Percentiles rank a stretch among this genome's conserved stretches.
These are phyloP conservation scores for Neoscytalidium dimidiatum DNA, from an alignment of 2,329 filamentous ascomycete genomes.

Conservation along the genomic window DNA sequence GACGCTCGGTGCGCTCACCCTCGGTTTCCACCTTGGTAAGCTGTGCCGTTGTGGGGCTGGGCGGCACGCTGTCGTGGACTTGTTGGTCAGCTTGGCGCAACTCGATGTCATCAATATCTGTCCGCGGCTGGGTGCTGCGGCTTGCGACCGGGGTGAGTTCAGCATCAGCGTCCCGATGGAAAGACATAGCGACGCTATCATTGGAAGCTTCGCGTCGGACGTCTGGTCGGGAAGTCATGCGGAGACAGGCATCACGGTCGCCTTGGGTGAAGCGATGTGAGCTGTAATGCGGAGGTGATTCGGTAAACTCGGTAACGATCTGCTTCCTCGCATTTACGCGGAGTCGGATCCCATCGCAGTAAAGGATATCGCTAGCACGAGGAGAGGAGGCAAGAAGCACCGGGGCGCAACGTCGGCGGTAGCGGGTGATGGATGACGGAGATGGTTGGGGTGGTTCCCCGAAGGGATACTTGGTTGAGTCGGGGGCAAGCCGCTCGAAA, in stretches of 20 bases:
- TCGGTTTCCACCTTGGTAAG: slow-evolving; percentile 18
- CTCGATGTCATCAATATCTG: slow-evolving; percentile 3
- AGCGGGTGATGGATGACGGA: slow-evolving; percentile 43
- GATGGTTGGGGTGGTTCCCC: slow-evolving; percentile 24
- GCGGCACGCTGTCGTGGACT: neutral
- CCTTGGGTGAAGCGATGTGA: slow-evolving; percentile 36
- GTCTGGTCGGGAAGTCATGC: neutral
- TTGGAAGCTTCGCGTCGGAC: slow-evolving; percentile 4
- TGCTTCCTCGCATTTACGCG: slow-evolving; percentile 47
- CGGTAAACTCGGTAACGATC: slow-evolving; percentile 43
- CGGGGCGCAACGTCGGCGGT: slow-evolving; percentile 50
- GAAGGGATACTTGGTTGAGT: neutral
- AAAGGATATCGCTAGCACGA: slow-evolving; percentile 49
- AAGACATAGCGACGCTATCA: slow-evolving; percentile 8
- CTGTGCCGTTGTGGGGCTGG: slow-evolving; percentile 3
- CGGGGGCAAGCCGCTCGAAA: neutral
- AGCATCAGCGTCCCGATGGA: slow-evolving; percentile 15
- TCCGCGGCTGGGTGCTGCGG: slow-evolving; percentile 14
- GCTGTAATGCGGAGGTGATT: slow-evolving; percentile 49
- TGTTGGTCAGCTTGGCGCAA: slow-evolving; percentile 3
- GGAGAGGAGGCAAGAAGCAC: slow-evolving; percentile 46
- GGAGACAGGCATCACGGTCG: slow-evolving; percentile 5
- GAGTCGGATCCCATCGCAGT: slow-evolving; percentile 43
- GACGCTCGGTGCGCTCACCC: slow-evolving; percentile 9
- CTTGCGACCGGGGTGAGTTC: slow-evolving; percentile 18